These are phyloP conservation scores for Fraxinus ornus DNA, from an alignment of 305 asterid species.

Conservation along the genomic window DNA sequence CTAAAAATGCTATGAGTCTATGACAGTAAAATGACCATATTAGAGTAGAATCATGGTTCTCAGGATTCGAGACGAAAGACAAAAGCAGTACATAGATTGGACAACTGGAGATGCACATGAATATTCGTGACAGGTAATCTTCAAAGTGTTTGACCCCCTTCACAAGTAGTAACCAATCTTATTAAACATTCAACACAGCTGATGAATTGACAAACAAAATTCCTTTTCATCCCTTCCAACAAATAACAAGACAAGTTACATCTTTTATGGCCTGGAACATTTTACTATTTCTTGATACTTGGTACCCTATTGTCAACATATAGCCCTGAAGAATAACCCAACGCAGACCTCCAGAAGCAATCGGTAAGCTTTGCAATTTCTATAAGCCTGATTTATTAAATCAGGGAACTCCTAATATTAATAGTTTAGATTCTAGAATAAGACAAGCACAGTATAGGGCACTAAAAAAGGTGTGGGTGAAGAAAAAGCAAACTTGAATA, in stretches of 20 bases:
- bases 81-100: neutral
- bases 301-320: neutral
- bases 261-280: neutral
- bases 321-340: neutral
- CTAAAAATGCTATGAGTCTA: neutral
- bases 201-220: neutral
- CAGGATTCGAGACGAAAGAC: neutral
- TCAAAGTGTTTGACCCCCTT: neutral
- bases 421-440: neutral
- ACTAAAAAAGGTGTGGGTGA: neutral
- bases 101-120: neutral
- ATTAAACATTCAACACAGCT: neutral
- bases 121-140: neutral
- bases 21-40: neutral
- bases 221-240: neutral
- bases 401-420: neutral
- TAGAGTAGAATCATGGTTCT: neutral
- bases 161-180: neutral
- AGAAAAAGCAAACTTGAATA: neutral
- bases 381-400: neutral
- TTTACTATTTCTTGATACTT: neutral
- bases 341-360: neutral
- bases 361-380: neutral
- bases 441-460: neutral
- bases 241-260: neutral